Base-by-base conservation (phyloP, 176 grass and related monocot species). In the Carex littledalei region DNA sequence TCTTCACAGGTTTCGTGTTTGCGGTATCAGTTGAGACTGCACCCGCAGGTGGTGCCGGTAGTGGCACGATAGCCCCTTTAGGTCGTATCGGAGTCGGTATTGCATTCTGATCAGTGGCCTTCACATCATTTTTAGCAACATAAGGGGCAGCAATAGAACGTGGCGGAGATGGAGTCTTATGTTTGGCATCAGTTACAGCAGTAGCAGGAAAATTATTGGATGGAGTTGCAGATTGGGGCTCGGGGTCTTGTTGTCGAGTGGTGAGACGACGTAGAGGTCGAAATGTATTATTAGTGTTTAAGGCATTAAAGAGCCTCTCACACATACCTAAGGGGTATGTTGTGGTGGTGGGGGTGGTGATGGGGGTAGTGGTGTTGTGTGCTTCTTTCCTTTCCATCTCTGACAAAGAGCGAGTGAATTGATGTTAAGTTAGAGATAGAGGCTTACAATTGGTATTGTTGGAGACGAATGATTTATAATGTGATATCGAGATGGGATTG, bases 241-340 rank as follows among this genome's bases (percentile, higher is more conserved):
- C 37, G 0, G 37, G 37, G 37, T 39, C 37, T 6, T 39, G 37
- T 39, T 39, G 4, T 39, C 5, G 37, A 39, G 0, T 6, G 37
- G 88, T 84, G 31, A 84, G 80, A 79, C 70, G 80, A 18, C 84
- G 88, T 15, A 84, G 7, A 5, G 88, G 84, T 3, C 69, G 80
- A 15, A 84, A 56, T 6, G 80, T 29, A 10, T 84, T 61, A 52
- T 86, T 86, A 15, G 79, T 41, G 50, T 84, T 50, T 35, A 90
- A 56, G 71, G 61, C 84, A 41, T 86, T 18, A 85, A 86, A 90
- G 72, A 90, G 84, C 71, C 67, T 90, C 24, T 86, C 71, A 55
- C 88, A 90, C 61, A 90, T 58, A 60, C 79, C 87, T 50, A 20
- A 4, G 0, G 77, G 77, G 22, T 85, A 63, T 55, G 79, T 14